phyloP scores from a whole-genome alignment of 331 rosid genomes.

The Cydonia oblonga region DNA sequence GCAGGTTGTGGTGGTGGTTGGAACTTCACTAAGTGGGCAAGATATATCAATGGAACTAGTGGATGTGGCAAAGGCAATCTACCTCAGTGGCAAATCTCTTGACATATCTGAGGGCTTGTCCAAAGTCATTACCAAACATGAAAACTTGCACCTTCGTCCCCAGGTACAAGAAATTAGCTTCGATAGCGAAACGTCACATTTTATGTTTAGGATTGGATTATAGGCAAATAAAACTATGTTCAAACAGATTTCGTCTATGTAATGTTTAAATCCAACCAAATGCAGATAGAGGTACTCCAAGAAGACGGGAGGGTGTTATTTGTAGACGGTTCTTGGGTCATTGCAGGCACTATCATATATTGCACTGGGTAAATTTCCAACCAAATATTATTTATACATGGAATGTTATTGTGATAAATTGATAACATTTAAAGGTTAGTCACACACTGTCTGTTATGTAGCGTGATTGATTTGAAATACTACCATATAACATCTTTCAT shows the following conservation, averaged over 20 bases:
- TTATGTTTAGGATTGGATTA: too few species aligned
- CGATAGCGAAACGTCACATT: too few species aligned
- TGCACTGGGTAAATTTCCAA: slow-evolving; percentile 61
- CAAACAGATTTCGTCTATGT: too few species aligned
- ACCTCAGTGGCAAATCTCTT: slow-evolving; percentile 58
- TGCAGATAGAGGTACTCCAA: slow-evolving; percentile 70
- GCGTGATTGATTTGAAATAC: too few species aligned
- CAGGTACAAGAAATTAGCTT: slow-evolving; percentile 29
- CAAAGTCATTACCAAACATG: slow-evolving; percentile 62
- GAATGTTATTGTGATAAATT: too few species aligned
- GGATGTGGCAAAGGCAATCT: slow-evolving; percentile 65
- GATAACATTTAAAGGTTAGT: too few species aligned
- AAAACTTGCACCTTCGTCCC: slow-evolving; percentile 57
- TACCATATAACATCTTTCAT: too few species aligned
- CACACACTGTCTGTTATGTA: too few species aligned
- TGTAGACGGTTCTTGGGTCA: slow-evolving; percentile 54
- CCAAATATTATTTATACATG: not conserved
- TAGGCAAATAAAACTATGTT: not conserved
- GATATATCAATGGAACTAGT: slow-evolving; percentile 76
- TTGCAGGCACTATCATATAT: slow-evolving; percentile 63
- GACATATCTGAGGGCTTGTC: slow-evolving; percentile 55
- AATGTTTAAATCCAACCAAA: not conserved
- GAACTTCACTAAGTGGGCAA: slow-evolving; percentile 78
- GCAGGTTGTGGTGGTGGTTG: slow-evolving; percentile 77
- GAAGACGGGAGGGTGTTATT: slow-evolving; percentile 69